Evolutionary conservation across 2,329 filamentous ascomycete species (phyloP).

Genomic region (Stagonosporopsis chrysanthemi): DNA sequence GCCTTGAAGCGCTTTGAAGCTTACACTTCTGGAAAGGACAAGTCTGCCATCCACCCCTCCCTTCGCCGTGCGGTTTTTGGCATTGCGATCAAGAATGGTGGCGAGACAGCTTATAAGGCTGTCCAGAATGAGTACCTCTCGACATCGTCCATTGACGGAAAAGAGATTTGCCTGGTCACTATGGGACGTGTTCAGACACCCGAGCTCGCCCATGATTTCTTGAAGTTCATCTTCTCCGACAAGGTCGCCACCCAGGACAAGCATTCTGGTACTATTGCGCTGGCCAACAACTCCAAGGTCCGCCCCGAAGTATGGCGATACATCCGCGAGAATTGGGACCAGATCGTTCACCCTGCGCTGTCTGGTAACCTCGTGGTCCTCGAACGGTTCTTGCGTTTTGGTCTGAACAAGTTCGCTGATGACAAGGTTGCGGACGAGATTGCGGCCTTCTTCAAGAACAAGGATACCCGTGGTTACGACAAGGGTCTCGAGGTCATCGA

Average conservation of each 20-base stretch:
- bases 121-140: slow-evolving; percentile 85
- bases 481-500: slow-evolving; percentile 84
- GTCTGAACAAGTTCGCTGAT: slow-evolving; percentile 80
- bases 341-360: slow-evolving; percentile 71
- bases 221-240: slow-evolving; percentile 80
- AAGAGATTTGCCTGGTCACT: slow-evolving; percentile 80
- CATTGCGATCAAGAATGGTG: slow-evolving; percentile 77
- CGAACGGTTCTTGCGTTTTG: slow-evolving; percentile 84
- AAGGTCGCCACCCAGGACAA: slow-evolving; percentile 87
- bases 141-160: slow-evolving; percentile 87
- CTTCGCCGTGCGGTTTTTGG: slow-evolving; percentile 83
- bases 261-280: slow-evolving; percentile 77
- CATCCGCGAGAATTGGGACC: slow-evolving; percentile 81
- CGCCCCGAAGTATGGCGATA: slow-evolving; percentile 84
- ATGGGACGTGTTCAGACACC: slow-evolving; percentile 76
- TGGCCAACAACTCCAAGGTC: slow-evolving; percentile 76
- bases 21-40: slow-evolving; percentile 73
- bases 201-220: slow-evolving; percentile 71
- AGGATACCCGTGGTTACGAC: slow-evolving; percentile 86
- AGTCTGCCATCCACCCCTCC: slow-evolving; percentile 77
- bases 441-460: slow-evolving; percentile 80
- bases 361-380: slow-evolving; percentile 84
- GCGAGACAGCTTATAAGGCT: slow-evolving; percentile 71
- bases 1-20: slow-evolving; percentile 79
- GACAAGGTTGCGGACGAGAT: slow-evolving; percentile 76